Percentiles rank a stretch among this genome's conserved stretches.
Evolutionary conservation across 306 rosid species (phyloP).

Genomic region (Pterocarpus santalinus): DNA sequence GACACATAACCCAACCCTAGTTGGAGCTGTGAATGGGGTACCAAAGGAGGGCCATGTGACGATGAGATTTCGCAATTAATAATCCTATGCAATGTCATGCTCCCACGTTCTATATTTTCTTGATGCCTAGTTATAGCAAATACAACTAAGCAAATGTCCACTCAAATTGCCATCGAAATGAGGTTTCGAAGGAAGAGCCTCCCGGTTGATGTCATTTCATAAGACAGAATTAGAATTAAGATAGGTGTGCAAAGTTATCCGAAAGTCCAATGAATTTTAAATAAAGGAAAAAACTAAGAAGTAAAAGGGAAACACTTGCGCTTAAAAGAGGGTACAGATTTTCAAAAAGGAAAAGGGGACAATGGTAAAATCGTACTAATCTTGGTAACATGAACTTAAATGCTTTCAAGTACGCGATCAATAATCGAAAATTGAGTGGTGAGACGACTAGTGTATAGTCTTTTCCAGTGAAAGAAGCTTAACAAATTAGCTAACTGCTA

Average conservation of each 20-base stretch:
- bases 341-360: slow-evolving; percentile 55
- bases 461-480: slow-evolving; percentile 47
- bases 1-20: slow-evolving; percentile 54
- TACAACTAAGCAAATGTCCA: slow-evolving; percentile 41
- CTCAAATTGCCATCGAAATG: slow-evolving; percentile 45
- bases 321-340: slow-evolving; percentile 61
- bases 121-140: slow-evolving; percentile 37
- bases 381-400: slow-evolving; percentile 42
- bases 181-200: slow-evolving; percentile 44
- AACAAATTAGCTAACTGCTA: slow-evolving; percentile 9
- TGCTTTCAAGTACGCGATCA: slow-evolving; percentile 36
- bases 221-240: slow-evolving; percentile 18
- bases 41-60: slow-evolving; percentile 29
- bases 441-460: slow-evolving; percentile 37
- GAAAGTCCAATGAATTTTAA: slow-evolving; percentile 45
- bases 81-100: slow-evolving; percentile 42
- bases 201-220: slow-evolving; percentile 46
- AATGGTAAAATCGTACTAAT: slow-evolving; percentile 50
- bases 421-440: slow-evolving; percentile 25
- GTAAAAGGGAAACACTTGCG: slow-evolving; percentile 50
- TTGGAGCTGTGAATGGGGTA: slow-evolving; percentile 32
- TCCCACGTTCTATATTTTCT: neutral
- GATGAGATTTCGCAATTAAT: slow-evolving; percentile 23
- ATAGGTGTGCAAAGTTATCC: slow-evolving; percentile 31
- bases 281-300: neutral